Evolutionary conservation across 1,284 basidiomycete species (phyloP), one percentile per base, ranked within the genome.

Genomic region (Sporisorium sorghi): DNA sequence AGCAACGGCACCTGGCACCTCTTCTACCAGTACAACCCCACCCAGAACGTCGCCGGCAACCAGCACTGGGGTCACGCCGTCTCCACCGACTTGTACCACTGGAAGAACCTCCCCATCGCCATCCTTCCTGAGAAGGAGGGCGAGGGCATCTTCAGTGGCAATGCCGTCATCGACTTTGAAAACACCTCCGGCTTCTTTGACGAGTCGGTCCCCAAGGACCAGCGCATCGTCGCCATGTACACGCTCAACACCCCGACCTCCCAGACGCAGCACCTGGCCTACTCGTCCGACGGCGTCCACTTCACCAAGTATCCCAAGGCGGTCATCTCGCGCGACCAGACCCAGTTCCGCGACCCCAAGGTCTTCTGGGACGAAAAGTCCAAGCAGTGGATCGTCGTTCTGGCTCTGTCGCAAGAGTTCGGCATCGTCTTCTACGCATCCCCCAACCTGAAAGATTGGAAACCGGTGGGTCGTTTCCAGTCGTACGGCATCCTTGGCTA

Each of bases 51-150:
- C 12, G 85, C 86, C 0, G 86, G 85, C 6, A 86, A 86, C 66
- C 85, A 86, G 67, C 85, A 86, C 69, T 87, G 86, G 86, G 86
- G 86, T 53, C 86, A 86, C 54, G 86, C 86, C 15, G 85, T 86
- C 15, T 85, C 84, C 24, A 77, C 70, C 47, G 86, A 86, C 70
- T 71, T 86, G n/a, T 86, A 85, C 59, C 73, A 78, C 51, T 87
- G 86, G 86, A 77, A 80, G 54, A 86, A 86, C 58, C 79, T 86
- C 56, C 85, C 85, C 83, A 54, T 83, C 66, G 77, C 74, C 82
- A 84, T 62, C 77, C 83, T 55, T 33, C 77, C 54, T 61, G 81
- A 46, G 73, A 83, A 30, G 70, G 84, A 53, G 28, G 69, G 50
- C 15, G 55, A 81, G n/a, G 78, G 76, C 26, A 81, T 81, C 58